Percentiles rank a stretch among this genome's conserved stretches.
Evolutionary conservation across 2,329 filamentous ascomycete genomes (phyloP).

Genomic region (Paracorniculantispora psalliotae): DNA sequence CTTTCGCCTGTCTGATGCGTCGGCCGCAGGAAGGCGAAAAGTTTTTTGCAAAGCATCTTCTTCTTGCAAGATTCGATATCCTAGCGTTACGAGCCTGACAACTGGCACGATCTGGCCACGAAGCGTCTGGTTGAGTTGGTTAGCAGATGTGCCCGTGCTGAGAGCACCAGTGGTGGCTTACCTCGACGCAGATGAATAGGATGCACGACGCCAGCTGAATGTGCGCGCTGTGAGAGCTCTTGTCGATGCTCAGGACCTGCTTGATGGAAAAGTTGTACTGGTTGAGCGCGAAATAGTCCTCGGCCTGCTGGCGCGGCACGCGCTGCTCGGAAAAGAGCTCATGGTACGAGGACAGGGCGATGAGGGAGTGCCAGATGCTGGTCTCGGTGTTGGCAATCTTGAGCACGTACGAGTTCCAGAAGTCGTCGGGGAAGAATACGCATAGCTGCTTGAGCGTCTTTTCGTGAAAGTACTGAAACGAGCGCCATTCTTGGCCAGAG

Average conservation of each 20-base stretch:
- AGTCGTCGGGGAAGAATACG: conserved; percentile 8
- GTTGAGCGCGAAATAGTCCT: conserved; percentile 10
- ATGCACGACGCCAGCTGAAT: conserved; percentile 13
- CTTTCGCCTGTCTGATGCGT: neutral
- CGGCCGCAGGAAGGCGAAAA: neutral
- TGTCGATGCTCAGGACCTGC: neutral
- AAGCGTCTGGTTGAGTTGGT: neutral
- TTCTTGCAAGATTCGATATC: conserved; percentile 7
- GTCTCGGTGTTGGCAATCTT: conserved; percentile 12
- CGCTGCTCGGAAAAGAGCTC: conserved; percentile 10
- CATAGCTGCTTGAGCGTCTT: conserved; percentile 12
- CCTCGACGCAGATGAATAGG: conserved; percentile 14
- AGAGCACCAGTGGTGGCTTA: neutral
- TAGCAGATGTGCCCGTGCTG: neutral
- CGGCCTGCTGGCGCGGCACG: neutral
- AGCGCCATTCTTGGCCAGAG: conserved; percentile 10
- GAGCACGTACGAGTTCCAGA: conserved; percentile 13
- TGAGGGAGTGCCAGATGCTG: conserved; percentile 14
- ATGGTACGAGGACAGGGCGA: conserved; percentile 13
- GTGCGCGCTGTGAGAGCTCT: neutral
- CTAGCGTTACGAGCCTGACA: conserved; percentile 3
- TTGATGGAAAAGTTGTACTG: conserved; percentile 13
- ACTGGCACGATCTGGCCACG: conserved; percentile 4
- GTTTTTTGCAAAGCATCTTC: conserved; percentile 8
- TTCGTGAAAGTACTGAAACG: conserved; percentile 14